phyloP scores from a whole-genome alignment of 352 stramenopile species.

The Pythium aristosporum region DNA sequence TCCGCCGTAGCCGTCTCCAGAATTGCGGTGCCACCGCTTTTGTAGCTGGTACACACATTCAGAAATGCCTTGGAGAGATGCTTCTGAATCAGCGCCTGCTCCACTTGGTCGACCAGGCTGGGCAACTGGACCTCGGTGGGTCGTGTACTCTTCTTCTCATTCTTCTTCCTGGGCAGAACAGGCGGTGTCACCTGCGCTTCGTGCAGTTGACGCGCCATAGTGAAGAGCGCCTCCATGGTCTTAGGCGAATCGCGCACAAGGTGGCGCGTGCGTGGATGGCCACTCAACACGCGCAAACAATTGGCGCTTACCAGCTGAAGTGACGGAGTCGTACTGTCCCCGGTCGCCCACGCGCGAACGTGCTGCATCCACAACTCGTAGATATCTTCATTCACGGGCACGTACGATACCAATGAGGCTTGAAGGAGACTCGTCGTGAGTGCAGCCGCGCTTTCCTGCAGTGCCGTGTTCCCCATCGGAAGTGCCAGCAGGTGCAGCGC shows the following conservation, averaged over 20 bases:
- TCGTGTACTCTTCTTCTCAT: neutral
- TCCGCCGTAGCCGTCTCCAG: conserved; percentile 41
- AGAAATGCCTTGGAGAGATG: conserved; percentile 40
- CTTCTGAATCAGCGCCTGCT: conserved; percentile 30
- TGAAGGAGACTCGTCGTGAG: conserved; percentile 52
- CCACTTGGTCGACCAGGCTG: conserved; percentile 19
- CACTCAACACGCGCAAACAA: conserved; percentile 57
- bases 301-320: conserved; percentile 44
- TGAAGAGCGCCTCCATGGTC: conserved; percentile 55
- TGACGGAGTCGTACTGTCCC: neutral
- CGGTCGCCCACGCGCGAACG: conserved; percentile 41
- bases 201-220: conserved; percentile 47
- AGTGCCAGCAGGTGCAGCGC: conserved; percentile 42
- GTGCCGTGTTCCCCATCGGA: conserved; percentile 27
- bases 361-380: conserved; percentile 71
- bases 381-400: conserved; percentile 34
- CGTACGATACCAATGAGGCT: conserved; percentile 34
- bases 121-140: neutral
- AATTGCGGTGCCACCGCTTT: conserved; percentile 45
- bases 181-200: conserved; percentile 25
- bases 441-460: conserved; percentile 49
- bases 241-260: conserved; percentile 48
- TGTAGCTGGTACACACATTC: conserved; percentile 65
- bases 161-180: neutral
- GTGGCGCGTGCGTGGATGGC: conserved; percentile 44